Evolutionary conservation across 129 eudicot species (phyloP), one percentile per base, ranked within the genome.

Genomic region (carrot (Daucus carota)): DNA sequence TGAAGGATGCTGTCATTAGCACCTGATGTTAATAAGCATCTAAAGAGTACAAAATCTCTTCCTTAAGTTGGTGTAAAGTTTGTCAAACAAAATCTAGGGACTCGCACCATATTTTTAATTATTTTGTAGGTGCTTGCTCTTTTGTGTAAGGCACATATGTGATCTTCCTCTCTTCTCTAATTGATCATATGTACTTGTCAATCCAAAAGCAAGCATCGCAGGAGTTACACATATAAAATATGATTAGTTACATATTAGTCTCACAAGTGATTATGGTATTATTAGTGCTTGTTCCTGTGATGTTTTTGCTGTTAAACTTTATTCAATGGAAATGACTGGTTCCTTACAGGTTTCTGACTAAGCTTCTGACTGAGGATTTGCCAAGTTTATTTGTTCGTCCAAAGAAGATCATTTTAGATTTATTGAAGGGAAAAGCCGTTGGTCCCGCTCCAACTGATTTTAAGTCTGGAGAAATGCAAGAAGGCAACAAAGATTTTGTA

Each of bases 381-480:
- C 99, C 99, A 72, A 85, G 86, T 74, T 71, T 95, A 72, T 95
- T 95, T 86, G 99, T 95, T 74, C 99, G 99, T 18, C 99, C 99
- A 40, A 91, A 91, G 70, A 95, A 95, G 82, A 95, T 95, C 60
- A 94, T 95, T 48, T 75, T 95, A 70, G 96, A 95, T 76, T 95
- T 95, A 74, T 96, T 87, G 81, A 91, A 91, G 75, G 94, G 94
- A 38, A 84, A 91, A 87, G 85, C 94, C 26, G 97, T 89, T 46
- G 99, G 97, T 34, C 92, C 97, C 20, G 75, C 87, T 41, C 82
- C 85, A 71, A 82, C 72, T 83, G 92, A 88, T 84, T 78, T 86
- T 73, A 91, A 89, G 78, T 65, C 90, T 31, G 97, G 88, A 75
- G 99, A 89, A 83, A 82, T 84, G 75, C 92, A 87, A 85, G 98